These are phyloP conservation scores for Perkinsus chesapeaki DNA, from an alignment of 169 alveolate genomes.

Conservation along the genomic window DNA sequence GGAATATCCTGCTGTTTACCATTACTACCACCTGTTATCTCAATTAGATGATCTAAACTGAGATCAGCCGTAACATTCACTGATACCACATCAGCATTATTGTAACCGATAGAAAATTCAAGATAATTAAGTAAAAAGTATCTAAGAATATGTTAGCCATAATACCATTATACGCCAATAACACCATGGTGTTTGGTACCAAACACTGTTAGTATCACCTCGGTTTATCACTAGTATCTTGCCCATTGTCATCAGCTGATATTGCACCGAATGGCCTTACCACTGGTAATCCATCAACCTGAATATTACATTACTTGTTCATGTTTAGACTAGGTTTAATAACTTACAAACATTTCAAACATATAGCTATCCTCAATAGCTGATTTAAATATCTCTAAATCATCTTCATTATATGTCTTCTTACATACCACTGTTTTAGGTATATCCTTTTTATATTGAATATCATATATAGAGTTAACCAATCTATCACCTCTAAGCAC, in stretches of 20 bases:
- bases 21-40: background rate
- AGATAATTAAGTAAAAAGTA: background rate
- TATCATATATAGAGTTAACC: background rate
- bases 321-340: no score
- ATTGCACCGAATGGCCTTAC: background rate
- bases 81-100: background rate
- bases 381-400: background rate
- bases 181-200: no score
- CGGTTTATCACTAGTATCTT: background rate
- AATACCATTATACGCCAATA: no score
- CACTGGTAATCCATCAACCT: background rate
- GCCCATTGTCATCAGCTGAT: background rate
- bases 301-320: background rate
- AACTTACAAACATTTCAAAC: background rate
- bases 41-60: background rate
- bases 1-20: background rate
- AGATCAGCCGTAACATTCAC: background rate
- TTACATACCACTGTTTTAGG: background rate
- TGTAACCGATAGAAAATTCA: slow-evolving; percentile 1
- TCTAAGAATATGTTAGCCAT: no score
- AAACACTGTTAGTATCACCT: background rate
- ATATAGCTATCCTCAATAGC: background rate
- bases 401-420: background rate
- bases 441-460: background rate
- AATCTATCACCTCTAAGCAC: slow-evolving; percentile 18